Percentiles rank a stretch among this genome's conserved stretches.
These are phyloP conservation scores for Corymbia citriodora DNA, from an alignment of 441 rosid genomes.

Conservation along the genomic window DNA sequence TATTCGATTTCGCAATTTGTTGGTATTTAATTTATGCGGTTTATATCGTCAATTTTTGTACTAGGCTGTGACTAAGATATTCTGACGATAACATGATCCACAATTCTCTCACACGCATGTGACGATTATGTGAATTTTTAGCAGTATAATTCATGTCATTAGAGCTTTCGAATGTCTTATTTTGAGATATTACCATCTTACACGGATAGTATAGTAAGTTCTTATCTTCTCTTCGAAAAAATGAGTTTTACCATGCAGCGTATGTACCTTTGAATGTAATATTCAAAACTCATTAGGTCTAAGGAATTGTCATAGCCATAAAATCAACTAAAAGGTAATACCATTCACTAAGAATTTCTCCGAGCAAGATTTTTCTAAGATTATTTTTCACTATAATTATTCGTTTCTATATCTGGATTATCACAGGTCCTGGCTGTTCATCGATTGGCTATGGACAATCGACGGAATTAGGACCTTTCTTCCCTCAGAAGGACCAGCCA, in stretches of 20 bases:
- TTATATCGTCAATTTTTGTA: background rate
- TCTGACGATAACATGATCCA: background rate
- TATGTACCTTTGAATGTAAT: background rate
- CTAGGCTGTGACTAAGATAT: background rate
- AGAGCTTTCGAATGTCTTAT: background rate
- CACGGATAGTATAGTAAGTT: background rate
- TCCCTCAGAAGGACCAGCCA: constrained; percentile 41
- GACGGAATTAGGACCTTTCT: constrained; percentile 79
- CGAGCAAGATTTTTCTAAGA: background rate
- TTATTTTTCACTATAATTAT: background rate
- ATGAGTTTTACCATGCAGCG: background rate
- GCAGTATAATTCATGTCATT: background rate
- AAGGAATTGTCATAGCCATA: background rate
- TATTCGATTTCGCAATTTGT: background rate
- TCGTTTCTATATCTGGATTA: background rate
- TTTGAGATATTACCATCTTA: background rate
- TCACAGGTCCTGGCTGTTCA: constrained; percentile 80
- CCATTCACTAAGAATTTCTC: background rate
- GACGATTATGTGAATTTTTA: background rate
- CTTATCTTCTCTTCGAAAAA: background rate
- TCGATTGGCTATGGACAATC: constrained; percentile 71
- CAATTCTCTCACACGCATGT: background rate
- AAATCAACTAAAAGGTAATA: background rate
- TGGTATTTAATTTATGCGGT: background rate
- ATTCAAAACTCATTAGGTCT: background rate